A percentile compares a stretch with the other conserved stretches of the same genome.
Evolutionary conservation across 257 asterid genomes (phyloP).

Genomic region (Solanum chiquidenum): DNA sequence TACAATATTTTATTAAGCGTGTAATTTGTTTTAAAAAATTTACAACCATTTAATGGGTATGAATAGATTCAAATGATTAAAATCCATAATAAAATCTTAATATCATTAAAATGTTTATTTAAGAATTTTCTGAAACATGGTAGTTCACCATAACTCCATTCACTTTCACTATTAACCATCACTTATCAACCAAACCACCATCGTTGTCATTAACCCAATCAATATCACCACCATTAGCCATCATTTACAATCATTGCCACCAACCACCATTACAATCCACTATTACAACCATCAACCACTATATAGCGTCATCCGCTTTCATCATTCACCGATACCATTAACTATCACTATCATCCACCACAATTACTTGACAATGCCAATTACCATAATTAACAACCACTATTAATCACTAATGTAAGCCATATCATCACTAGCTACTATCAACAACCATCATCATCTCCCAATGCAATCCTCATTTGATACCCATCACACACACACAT

Average conservation of each 20-base stretch:
- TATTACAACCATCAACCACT: not conserved
- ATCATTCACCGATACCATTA: not conserved
- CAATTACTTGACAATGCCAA: too few relatives aligned
- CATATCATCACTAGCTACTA: not conserved
- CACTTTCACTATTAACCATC: not conserved
- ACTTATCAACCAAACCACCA: not conserved
- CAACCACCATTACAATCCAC: not conserved
- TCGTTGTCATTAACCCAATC: not conserved
- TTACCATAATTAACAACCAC: not conserved
- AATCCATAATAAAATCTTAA: too few relatives aligned
- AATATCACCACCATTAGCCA: not conserved
- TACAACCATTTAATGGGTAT: not conserved
- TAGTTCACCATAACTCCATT: not conserved
- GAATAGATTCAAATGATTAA: too few relatives aligned
- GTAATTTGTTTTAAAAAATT: not conserved
- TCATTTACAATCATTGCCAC: not conserved
- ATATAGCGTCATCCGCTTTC: not conserved
- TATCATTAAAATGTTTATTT: too few relatives aligned
- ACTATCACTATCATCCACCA: not conserved
- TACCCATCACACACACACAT: too few relatives aligned
- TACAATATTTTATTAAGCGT: not conserved
- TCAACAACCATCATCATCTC: not conserved
- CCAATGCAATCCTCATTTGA: too few relatives aligned
- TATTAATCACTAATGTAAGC: too few relatives aligned
- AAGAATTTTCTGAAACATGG: too few relatives aligned